Conservation (phyloP, 208 protist species). For the Leishmania turanica region DNA sequence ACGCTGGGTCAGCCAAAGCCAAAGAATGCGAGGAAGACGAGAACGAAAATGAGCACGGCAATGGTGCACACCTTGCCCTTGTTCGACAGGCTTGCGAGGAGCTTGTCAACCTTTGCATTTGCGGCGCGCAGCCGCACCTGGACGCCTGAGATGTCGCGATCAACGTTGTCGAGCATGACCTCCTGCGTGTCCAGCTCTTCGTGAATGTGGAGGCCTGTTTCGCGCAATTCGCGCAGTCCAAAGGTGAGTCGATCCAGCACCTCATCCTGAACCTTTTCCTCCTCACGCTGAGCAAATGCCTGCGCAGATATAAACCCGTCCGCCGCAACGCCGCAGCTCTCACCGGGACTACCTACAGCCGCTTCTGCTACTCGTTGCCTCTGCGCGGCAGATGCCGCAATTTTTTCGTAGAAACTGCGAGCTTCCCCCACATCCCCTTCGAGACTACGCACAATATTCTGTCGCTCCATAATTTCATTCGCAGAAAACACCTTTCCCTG, state of each 20-base stretch:
- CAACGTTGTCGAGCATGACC: constrained; percentile 62
- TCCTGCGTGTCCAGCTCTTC: constrained; percentile 77
- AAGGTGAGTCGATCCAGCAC: constrained; percentile 74
- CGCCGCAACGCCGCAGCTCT: neutral
- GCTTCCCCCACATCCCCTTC: constrained; percentile 55
- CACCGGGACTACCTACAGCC: neutral
- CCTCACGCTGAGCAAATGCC: constrained; percentile 59
- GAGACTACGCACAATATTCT: constrained; percentile 65
- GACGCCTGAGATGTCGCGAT: constrained; percentile 64
- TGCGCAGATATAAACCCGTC: constrained; percentile 69
- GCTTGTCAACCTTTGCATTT: constrained; percentile 84
- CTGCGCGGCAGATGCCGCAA: constrained; percentile 22
- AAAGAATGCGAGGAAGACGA: constrained; percentile 58
- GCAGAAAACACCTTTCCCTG: constrained; percentile 77
- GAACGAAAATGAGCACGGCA: constrained; percentile 47
- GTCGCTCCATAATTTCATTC: constrained; percentile 83
- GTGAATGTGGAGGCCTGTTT: constrained; percentile 81
- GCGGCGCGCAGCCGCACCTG: constrained; percentile 66
- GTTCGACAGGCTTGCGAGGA: constrained; percentile 86
- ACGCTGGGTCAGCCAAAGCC: constrained; percentile 15
- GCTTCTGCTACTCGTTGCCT: constrained; percentile 8
- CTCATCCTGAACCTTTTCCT: constrained; percentile 72
- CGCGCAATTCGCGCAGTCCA: constrained; percentile 75
- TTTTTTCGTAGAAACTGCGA: constrained; percentile 35
- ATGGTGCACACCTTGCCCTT: constrained; percentile 84